A percentile compares a stretch with the other conserved stretches of the same genome.
Conservation (phyloP, 2,329 filamentous ascomycete genomes). For the Alternaria ventricosa region DNA sequence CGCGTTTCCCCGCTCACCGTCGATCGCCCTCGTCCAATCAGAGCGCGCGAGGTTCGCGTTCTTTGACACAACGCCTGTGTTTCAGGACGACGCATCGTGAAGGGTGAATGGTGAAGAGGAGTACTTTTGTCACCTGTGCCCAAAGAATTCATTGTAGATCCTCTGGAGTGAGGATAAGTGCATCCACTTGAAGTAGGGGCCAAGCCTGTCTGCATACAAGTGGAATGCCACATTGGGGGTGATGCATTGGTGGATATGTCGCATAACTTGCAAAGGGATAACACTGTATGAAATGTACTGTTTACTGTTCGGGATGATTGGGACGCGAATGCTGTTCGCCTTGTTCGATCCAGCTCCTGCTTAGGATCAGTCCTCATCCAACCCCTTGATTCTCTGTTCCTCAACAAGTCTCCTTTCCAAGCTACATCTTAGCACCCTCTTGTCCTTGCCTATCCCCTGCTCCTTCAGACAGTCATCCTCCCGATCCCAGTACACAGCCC, state of each 20-base stretch:
- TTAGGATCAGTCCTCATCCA: slow-evolving; percentile 18
- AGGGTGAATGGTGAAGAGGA: background rate
- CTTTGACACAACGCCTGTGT: background rate
- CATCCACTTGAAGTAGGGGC: no score
- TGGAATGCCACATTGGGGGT: no score
- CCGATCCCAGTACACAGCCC: slow-evolving; percentile 61
- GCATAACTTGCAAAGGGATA: background rate
- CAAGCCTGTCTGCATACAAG: background rate
- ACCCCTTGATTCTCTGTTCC: slow-evolving; percentile 16
- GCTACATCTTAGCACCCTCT: slow-evolving; percentile 54
- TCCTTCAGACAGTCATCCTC: slow-evolving; percentile 55
- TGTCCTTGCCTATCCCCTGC: slow-evolving; percentile 46
- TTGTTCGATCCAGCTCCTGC: background rate
- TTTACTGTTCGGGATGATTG: background rate
- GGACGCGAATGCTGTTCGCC: background rate
- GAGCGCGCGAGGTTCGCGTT: slow-evolving; percentile 19
- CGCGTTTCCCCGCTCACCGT: slow-evolving; percentile 4
- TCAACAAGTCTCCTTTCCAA: slow-evolving; percentile 50
- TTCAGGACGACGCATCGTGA: background rate
- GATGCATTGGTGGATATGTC: background rate
- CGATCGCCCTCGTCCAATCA: slow-evolving; percentile 19
- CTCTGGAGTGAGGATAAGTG: no score
- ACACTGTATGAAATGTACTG: no score
- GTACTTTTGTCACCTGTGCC: no score
- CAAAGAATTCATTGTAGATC: no score